These are phyloP conservation scores for Phytophthora citricola DNA, from an alignment of 352 stramenopile genomes.

Conservation along the genomic window DNA sequence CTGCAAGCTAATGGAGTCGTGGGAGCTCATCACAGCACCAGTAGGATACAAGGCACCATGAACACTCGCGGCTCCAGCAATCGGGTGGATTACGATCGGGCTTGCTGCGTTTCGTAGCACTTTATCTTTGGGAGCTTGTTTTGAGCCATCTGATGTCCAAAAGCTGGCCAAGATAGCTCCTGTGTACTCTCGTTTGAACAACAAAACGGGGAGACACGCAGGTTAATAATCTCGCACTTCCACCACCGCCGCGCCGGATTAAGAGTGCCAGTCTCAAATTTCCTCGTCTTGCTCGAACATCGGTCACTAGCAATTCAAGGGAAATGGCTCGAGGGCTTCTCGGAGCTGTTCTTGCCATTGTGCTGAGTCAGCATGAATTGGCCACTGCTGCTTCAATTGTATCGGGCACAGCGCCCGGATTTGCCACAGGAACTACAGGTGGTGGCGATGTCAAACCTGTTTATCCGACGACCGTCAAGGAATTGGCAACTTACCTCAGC, in stretches of 20 bases:
- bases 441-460: slow-evolving; percentile 28
- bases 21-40: background rate
- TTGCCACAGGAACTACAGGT: slow-evolving; percentile 36
- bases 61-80: too few species aligned
- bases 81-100: too few species aligned
- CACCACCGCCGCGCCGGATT: background rate
- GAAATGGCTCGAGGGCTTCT: slow-evolving; percentile 8
- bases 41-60: too few species aligned
- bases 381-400: slow-evolving; percentile 8
- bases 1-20: background rate
- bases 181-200: slow-evolving; percentile 25
- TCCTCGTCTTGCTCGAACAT: background rate
- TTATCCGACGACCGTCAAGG: slow-evolving; percentile 27
- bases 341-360: background rate
- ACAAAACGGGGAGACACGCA: slow-evolving; percentile 26
- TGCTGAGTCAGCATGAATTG: slow-evolving; percentile 10
- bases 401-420: slow-evolving; percentile 26
- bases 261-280: slow-evolving; percentile 8
- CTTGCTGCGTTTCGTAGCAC: background rate
- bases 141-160: slow-evolving; percentile 5
- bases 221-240: slow-evolving; percentile 6
- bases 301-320: background rate
- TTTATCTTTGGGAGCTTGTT: slow-evolving; percentile 12
- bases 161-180: slow-evolving; percentile 9
- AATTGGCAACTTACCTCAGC: slow-evolving; percentile 31